Conservation (phyloP, 169 alveolate species). For the Plasmodium malariae region DNA sequence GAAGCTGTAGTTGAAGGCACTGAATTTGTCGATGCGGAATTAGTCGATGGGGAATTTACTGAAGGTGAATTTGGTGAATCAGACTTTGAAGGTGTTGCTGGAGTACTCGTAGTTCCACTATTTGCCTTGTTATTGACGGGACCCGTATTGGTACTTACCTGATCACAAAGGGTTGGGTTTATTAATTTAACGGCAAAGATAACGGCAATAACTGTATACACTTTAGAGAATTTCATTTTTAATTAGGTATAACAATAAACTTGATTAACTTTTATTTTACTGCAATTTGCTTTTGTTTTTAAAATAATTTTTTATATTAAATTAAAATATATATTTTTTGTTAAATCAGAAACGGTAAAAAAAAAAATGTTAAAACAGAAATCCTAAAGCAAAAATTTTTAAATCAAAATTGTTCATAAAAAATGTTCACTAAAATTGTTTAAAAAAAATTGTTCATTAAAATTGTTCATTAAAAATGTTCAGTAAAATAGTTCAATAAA, state of each 20-base stretch:
- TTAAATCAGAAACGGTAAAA: too few relatives aligned
- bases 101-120: neutral
- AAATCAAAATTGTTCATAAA: too few relatives aligned
- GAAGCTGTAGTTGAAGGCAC: slow-evolving; percentile 20
- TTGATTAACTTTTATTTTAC: too few relatives aligned
- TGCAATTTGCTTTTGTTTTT: neutral
- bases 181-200: slow-evolving; percentile 35
- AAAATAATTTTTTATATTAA: neutral
- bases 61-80: neutral
- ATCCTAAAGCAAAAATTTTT: too few relatives aligned
- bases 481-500: too few relatives aligned
- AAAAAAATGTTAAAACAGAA: too few relatives aligned
- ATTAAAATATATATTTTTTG: too few relatives aligned
- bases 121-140: neutral
- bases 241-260: neutral
- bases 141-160: neutral
- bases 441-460: too few relatives aligned
- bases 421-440: too few relatives aligned
- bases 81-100: slow-evolving; percentile 5
- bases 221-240: slow-evolving; percentile 50
- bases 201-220: slow-evolving; percentile 10
- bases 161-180: slow-evolving; percentile 29
- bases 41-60: neutral
- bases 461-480: too few relatives aligned
- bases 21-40: neutral